phyloP scores from a whole-genome alignment of 2,329 filamentous ascomycete genomes.

The Colletotrichum sp. region DNA sequence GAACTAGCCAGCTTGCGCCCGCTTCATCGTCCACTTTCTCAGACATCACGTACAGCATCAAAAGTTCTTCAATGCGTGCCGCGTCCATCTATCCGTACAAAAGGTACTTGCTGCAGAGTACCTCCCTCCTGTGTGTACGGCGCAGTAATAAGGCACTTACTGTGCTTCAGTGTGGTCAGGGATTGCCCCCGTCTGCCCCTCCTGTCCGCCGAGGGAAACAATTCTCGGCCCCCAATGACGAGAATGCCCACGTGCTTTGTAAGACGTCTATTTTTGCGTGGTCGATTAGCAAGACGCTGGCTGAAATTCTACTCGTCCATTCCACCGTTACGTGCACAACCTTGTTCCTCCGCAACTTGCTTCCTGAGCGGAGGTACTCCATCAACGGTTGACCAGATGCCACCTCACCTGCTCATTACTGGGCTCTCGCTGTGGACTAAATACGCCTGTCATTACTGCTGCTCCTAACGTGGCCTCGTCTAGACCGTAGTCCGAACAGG shows the following conservation, averaged over 20 bases:
- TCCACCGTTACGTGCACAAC: background rate
- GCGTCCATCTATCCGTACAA: background rate
- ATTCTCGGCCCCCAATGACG: constrained; percentile 17
- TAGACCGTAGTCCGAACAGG: background rate
- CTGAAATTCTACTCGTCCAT: background rate
- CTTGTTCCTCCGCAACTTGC: background rate
- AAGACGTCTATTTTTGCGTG: constrained; percentile 18
- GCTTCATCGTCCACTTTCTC: background rate
- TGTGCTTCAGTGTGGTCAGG: background rate
- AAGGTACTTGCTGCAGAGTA: background rate
- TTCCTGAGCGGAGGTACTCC: background rate
- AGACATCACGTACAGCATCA: background rate
- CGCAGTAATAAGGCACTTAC: background rate
- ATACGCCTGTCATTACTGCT: background rate
- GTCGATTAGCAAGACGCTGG: constrained; percentile 11
- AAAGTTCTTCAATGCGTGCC: background rate
- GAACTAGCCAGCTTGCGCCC: background rate
- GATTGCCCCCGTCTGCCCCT: background rate
- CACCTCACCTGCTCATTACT: background rate
- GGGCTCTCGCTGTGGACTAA: background rate
- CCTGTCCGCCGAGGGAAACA: background rate
- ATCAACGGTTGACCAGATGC: background rate
- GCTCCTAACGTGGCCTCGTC: background rate
- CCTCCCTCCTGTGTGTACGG: background rate
- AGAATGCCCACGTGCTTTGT: constrained; percentile 20